Conservation (phyloP, 768 basidiomycete species). For the Xerocomellus amylosporus region DNA sequence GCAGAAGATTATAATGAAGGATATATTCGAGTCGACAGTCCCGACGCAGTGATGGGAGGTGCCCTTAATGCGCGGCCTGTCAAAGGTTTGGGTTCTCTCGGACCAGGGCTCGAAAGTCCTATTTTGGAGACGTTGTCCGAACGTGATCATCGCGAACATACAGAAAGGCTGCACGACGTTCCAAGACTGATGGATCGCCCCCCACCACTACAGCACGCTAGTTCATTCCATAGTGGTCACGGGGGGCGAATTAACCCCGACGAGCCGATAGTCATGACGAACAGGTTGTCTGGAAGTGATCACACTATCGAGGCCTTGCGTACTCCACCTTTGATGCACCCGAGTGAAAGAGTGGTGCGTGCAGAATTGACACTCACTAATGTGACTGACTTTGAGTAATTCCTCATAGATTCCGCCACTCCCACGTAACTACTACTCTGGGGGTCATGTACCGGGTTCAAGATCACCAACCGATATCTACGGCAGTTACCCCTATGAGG, state of each 20-base stretch:
- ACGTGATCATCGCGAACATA: conserved; percentile 21
- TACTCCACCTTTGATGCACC: conserved; percentile 21
- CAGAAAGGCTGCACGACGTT: conserved; percentile 16
- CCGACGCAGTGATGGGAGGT: conserved; percentile 32
- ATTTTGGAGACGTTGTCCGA: conserved; percentile 24
- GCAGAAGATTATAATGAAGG: conserved; percentile 32
- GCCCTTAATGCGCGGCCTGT: conserved; percentile 32
- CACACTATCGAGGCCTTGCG: conserved; percentile 30
- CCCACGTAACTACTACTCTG: conserved; percentile 23
- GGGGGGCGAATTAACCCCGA: conserved; percentile 15
- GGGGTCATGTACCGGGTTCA: conserved; percentile 11
- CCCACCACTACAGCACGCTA: conserved; percentile 14
- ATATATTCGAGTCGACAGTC: conserved; percentile 31
- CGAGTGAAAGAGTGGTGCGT: conserved; percentile 28
- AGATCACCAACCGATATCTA: conserved; percentile 34
- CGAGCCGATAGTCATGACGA: conserved; percentile 23
- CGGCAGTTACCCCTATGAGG: conserved; percentile 19
- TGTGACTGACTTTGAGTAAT: background rate
- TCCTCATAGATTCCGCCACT: conserved; percentile 28
- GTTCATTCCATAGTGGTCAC: conserved; percentile 23
- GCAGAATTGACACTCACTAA: background rate
- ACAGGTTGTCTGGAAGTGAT: conserved; percentile 29
- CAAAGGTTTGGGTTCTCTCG: conserved; percentile 26
- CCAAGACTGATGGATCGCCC: conserved; percentile 26
- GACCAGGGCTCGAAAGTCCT: conserved; percentile 13